Base-by-base conservation (phyloP, 192 early-diverging fungal species). In the Podila clonocystis region DNA sequence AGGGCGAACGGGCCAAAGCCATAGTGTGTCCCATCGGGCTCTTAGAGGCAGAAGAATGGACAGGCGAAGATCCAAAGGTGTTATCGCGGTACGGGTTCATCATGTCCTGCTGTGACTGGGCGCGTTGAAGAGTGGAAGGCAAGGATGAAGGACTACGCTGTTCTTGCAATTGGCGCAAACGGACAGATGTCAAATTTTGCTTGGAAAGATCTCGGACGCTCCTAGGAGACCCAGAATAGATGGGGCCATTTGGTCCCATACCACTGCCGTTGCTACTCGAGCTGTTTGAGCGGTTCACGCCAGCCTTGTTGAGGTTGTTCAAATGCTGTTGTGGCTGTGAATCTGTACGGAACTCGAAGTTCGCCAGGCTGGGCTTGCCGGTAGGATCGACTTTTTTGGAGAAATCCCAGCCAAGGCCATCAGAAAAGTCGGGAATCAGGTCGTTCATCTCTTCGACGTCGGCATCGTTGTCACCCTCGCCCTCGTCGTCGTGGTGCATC, bases 321-420 rank as follows among this genome's bases (percentile, higher is more conserved):
- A 24, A 11, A 3, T 52, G 52, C 20, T 55, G 52, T 19, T 1
- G 6, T 12, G n/a, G n/a, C n/a, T 55, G 52, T 26, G 52, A 9
- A 1, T 26, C 22, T 24, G 52, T 17, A 4, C 31, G 31, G 5
- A 28, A 22, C 45, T 80, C 65, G 57, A 60, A 73, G 67, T 48
- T 65, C 9, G 52, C 45, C 19, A 80, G 17, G 9, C 70, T 69
- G n/a, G 77, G 70, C 52, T 36, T 38, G 2, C 59, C 61, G 2
- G 29, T 38, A 7, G 30, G 28, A n/a, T 72, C 55, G 5, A 80
- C 36, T 8, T 59, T 11, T 19, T 64, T 72, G 20, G 13, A 64
- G 30, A 80, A 73, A 33, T 80, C 71, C 77, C 70, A 80, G 15
- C 62, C 50, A 1, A 80, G 77, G 8, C 77, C 77, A 19, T 80